Evolutionary conservation across 768 basidiomycete species (phyloP), one percentile per base, ranked within the genome.

Genomic region (Bullera alba): DNA sequence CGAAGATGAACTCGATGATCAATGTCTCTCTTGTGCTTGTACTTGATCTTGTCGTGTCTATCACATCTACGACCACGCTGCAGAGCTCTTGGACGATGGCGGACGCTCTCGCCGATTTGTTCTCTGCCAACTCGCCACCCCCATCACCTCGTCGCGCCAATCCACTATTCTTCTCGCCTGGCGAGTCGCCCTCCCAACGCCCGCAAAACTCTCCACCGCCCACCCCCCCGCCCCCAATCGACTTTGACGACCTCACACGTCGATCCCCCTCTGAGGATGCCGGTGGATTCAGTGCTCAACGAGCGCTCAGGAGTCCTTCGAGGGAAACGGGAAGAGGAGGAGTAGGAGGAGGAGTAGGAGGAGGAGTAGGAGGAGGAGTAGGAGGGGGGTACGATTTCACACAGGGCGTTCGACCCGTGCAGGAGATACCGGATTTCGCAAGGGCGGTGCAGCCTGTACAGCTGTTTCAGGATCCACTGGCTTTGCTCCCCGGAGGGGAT

Each of bases 91-190:
- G 12, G 12, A 27, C 19, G 23, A 43, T 43, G 42, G 6, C 42
- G 7, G 26, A 12, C 12, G 22, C 42, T 43, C 17, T 48, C 15
- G 23, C 46, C 17, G 32, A 48, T 37, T 21, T 48, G 14, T 36
- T 36, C 46, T 37, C 30, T 19, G 32, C n/a, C 21, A 12, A 32
- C 6, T 10, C 35, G n/a, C 22, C 46, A 12, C 35, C 30, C 22
- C 45, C 35, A 10, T 32, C 14, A 37, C 30, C 46, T 4, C 7
- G 19, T 39, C 37, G 17, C 32, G 42, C 30, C 22, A 58, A 47
- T 36, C 60, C 48, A 19, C 48, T 43, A 19, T 57, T 49, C 32
- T 38, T 52, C 38, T 47, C 41, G 15, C 60, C 41, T 15, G 53
- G 48, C 17, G 49, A 12, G 28, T 42, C 22, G 43, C 47, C 37